These are phyloP conservation scores for Acacia melanoxylon DNA, from an alignment of 306 rosid genomes.

Conservation along the genomic window DNA sequence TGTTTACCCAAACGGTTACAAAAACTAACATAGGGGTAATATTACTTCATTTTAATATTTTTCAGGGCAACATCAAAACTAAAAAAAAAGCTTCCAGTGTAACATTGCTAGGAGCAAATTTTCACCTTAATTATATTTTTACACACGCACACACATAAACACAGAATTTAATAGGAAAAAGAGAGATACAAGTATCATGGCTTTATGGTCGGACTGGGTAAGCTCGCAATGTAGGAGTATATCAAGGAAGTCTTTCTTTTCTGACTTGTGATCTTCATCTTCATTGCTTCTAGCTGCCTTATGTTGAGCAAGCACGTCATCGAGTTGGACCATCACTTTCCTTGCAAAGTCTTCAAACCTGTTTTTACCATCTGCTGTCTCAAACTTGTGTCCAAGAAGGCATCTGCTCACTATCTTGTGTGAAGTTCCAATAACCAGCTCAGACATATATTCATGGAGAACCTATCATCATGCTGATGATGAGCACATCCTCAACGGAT, in stretches of 20 bases:
- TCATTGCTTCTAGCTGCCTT: not conserved
- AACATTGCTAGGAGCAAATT: too few relatives aligned
- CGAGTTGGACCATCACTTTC: not conserved
- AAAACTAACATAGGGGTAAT: too few relatives aligned
- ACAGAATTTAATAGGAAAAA: not conserved
- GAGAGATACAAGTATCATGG: slow-evolving; percentile 16
- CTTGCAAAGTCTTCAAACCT: slow-evolving; percentile 19
- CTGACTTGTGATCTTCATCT: not conserved
- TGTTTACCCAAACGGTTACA: too few relatives aligned
- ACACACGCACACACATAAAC: too few relatives aligned
- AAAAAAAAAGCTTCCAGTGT: too few relatives aligned
- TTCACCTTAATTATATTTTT: too few relatives aligned
- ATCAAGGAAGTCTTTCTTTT: slow-evolving; percentile 33
- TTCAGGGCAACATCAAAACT: too few relatives aligned
- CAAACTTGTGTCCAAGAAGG: slow-evolving; percentile 31
- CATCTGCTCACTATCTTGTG: slow-evolving; percentile 31
- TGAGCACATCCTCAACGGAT: not conserved
- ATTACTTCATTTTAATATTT: too few relatives aligned
- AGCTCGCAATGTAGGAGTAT: slow-evolving; percentile 30
- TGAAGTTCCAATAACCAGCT: slow-evolving; percentile 26
- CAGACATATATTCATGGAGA: slow-evolving; percentile 17
- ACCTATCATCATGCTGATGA: not conserved
- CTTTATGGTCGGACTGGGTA: slow-evolving; percentile 26
- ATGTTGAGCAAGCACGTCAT: slow-evolving; percentile 31
- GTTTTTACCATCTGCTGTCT: not conserved